A percentile compares a stretch with the other conserved stretches of the same genome.
These are phyloP conservation scores for Sphaerulina musiva DNA, from an alignment of 2,329 filamentous ascomycete species.

Conservation along the genomic window DNA sequence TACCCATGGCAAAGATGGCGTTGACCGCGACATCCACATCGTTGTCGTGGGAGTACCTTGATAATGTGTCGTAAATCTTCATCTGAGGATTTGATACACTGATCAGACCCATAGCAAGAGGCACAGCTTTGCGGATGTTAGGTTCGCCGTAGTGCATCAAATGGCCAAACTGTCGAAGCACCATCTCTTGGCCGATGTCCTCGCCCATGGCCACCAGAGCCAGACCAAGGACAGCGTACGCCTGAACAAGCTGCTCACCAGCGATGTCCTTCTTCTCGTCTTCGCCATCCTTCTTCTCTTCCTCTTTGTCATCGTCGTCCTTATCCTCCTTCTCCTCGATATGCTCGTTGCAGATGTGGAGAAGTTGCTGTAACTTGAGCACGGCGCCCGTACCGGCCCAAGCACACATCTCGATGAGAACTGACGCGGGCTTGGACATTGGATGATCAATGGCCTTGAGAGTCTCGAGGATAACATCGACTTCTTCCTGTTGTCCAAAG, in stretches of 20 bases:
- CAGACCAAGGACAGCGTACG: slow-evolving; percentile 90
- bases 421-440: slow-evolving; percentile 91
- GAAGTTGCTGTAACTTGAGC: slow-evolving; percentile 90
- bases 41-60: slow-evolving; percentile 95
- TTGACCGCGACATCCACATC: slow-evolving; percentile 98
- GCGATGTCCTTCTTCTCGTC: slow-evolving; percentile 57
- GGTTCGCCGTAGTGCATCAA: slow-evolving; percentile 98
- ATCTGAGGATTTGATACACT: slow-evolving; percentile 98
- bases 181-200: slow-evolving; percentile 98
- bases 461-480: slow-evolving; percentile 95
- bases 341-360: slow-evolving; percentile 97
- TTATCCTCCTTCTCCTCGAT: slow-evolving; percentile 73
- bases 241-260: slow-evolving; percentile 87
- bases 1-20: slow-evolving; percentile 97
- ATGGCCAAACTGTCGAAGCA: slow-evolving; percentile 92
- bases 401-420: slow-evolving; percentile 91
- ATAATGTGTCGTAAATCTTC: slow-evolving; percentile 98
- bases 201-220: slow-evolving; percentile 96
- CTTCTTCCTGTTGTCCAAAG: slow-evolving; percentile 95
- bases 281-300: slow-evolving; percentile 70
- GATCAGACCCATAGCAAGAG: slow-evolving; percentile 91
- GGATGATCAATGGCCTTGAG: slow-evolving; percentile 95
- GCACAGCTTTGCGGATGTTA: slow-evolving; percentile 94
- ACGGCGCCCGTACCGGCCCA: slow-evolving; percentile 98
- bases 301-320: slow-evolving; percentile 48